A percentile compares a stretch with the other conserved stretches of the same genome.
phyloP scores from a whole-genome alignment of 345 rosid genomes.

The Ailanthus altissimus region DNA sequence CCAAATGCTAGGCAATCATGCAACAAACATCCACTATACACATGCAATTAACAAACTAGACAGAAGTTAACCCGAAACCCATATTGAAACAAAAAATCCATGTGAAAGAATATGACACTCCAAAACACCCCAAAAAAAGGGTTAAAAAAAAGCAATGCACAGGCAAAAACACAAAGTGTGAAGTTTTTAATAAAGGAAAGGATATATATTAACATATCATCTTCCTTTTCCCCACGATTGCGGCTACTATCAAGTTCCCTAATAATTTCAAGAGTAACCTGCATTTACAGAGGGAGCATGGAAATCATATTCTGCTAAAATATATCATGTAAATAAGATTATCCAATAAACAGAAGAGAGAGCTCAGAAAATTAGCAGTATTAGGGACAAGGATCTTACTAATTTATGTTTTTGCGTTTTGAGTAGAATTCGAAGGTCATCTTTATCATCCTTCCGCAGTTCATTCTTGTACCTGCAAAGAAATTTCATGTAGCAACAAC shows the following conservation, averaged over 20 bases:
- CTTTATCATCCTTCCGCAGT: slow-evolving; percentile 78
- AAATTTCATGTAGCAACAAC: neutral
- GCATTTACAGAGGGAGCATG: slow-evolving; percentile 10
- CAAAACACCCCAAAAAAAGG: neutral
- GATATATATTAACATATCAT: slow-evolving; percentile 74
- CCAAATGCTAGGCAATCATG: too few relatives aligned
- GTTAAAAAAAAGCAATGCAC: neutral
- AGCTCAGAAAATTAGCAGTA: neutral
- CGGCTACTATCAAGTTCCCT: slow-evolving; percentile 78
- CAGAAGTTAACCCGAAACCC: neutral
- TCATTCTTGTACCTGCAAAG: slow-evolving; percentile 85
- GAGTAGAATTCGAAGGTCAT: slow-evolving; percentile 59
- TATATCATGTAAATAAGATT: neutral
- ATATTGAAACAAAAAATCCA: too few relatives aligned
- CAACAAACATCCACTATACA: too few relatives aligned
- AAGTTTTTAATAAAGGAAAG: too few relatives aligned
- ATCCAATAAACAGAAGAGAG: neutral
- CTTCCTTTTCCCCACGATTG: slow-evolving; percentile 86
- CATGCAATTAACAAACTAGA: neutral
- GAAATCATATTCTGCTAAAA: neutral
- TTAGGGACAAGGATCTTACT: slow-evolving; percentile 45
- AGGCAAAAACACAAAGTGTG: too few relatives aligned
- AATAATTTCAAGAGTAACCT: slow-evolving; percentile 86
- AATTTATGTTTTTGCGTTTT: slow-evolving; percentile 69
- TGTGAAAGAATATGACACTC: neutral